Percentiles rank a stretch among this genome's conserved stretches.
Evolutionary conservation across 345 rosid species (phyloP).

Genomic region (Fremontodendron californicum): DNA sequence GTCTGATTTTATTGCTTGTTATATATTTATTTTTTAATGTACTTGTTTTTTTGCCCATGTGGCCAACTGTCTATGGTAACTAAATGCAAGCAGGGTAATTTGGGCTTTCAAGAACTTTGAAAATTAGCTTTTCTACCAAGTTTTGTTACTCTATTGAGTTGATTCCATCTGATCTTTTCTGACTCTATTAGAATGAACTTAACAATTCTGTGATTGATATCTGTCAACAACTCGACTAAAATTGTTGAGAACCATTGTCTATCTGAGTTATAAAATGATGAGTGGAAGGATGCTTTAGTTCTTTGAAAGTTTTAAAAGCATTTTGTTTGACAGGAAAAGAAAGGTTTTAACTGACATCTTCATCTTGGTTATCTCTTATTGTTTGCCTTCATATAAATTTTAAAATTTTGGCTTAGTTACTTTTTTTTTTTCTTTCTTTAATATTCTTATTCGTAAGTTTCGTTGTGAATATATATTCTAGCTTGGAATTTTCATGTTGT

Average conservation of each 20-base stretch:
- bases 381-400: background rate
- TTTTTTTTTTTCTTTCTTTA: background rate
- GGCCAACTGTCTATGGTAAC: background rate
- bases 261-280: background rate
- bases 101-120: background rate
- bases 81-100: background rate
- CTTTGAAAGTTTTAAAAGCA: background rate
- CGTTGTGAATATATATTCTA: background rate
- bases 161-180: background rate
- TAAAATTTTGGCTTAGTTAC: background rate
- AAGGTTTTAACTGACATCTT: background rate
- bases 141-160: background rate
- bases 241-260: background rate
- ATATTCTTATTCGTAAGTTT: background rate
- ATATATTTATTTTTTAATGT: background rate
- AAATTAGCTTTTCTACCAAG: background rate
- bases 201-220: background rate
- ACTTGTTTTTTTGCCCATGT: background rate
- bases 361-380: background rate
- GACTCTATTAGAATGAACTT: background rate
- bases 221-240: background rate
- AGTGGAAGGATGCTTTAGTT: background rate
- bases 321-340: background rate
- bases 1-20: background rate
- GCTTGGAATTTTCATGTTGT: background rate